These are phyloP conservation scores for Aspergillus flavus DNA, from an alignment of 2,329 filamentous ascomycete genomes.

Conservation along the genomic window DNA sequence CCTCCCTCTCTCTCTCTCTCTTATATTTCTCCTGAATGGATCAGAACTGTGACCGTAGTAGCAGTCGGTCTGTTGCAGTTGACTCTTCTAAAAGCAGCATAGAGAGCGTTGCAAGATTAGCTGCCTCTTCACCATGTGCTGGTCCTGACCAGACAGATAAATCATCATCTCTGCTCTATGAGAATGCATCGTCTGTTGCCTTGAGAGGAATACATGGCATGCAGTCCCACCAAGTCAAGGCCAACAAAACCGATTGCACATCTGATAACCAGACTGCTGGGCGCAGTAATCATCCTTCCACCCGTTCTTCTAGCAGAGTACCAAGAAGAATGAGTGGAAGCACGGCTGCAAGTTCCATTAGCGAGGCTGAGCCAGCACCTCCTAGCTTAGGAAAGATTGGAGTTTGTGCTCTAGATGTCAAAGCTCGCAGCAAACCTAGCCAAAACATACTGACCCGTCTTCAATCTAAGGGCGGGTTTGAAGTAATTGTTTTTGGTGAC, in stretches of 20 bases:
- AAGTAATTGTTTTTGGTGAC: conserved; percentile 96
- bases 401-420: conserved; percentile 92
- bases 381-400: conserved; percentile 70
- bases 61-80: background rate
- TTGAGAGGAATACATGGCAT: conserved; percentile 10
- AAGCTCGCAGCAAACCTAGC: conserved; percentile 95
- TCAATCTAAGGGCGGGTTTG: conserved; percentile 88
- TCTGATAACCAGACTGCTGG: conserved; percentile 40
- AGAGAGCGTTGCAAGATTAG: conserved; percentile 9
- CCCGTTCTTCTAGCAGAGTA: conserved; percentile 65
- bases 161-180: conserved; percentile 19
- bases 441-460: conserved; percentile 93
- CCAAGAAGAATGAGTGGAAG: conserved; percentile 80
- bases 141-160: conserved; percentile 18
- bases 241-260: conserved; percentile 22
- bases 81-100: conserved; percentile 4
- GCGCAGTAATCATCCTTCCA: conserved; percentile 34
- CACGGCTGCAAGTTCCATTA: conserved; percentile 79
- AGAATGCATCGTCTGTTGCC: conserved; percentile 21
- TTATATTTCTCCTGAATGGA: background rate
- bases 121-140: conserved; percentile 2
- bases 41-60: background rate
- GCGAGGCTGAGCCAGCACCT: conserved; percentile 55
- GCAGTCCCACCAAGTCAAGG: conserved; percentile 21
- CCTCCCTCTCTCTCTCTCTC: no score